These are phyloP conservation scores for Pittosporum tobira DNA, from an alignment of 129 eudicot genomes.

Conservation along the genomic window DNA sequence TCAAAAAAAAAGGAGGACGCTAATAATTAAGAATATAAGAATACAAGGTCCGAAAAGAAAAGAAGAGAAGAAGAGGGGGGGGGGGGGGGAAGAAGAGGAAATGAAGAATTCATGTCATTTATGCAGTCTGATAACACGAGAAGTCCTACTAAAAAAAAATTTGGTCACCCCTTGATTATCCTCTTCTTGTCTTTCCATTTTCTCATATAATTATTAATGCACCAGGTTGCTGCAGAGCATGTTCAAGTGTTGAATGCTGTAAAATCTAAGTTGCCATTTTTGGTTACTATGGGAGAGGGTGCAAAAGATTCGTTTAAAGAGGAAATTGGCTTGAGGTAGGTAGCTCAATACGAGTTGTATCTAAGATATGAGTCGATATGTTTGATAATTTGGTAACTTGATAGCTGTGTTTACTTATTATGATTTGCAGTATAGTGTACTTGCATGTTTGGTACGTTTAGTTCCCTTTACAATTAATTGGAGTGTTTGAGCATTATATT, in stretches of 20 bases:
- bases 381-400: background rate
- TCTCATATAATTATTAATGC: conserved; percentile 9
- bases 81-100: too few relatives aligned
- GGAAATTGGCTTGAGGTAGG: conserved; percentile 84
- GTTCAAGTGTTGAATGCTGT: conserved; percentile 75
- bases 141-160: background rate
- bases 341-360: background rate
- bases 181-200: background rate
- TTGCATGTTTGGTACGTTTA: background rate
- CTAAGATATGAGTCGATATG: background rate
- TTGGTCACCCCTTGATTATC: background rate
- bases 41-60: too few relatives aligned
- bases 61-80: too few relatives aligned
- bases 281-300: conserved; percentile 82
- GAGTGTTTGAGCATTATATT: too few relatives aligned
- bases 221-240: conserved; percentile 78
- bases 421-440: background rate
- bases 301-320: conserved; percentile 74
- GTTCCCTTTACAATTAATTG: too few relatives aligned
- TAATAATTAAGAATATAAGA: too few relatives aligned
- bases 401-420: background rate
- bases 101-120: too few relatives aligned
- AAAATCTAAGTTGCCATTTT: conserved; percentile 70
- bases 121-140: too few relatives aligned
- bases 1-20: too few relatives aligned